Base-by-base conservation (phyloP, 768 basidiomycete genomes). In the Pleurotus cornucopiae region DNA sequence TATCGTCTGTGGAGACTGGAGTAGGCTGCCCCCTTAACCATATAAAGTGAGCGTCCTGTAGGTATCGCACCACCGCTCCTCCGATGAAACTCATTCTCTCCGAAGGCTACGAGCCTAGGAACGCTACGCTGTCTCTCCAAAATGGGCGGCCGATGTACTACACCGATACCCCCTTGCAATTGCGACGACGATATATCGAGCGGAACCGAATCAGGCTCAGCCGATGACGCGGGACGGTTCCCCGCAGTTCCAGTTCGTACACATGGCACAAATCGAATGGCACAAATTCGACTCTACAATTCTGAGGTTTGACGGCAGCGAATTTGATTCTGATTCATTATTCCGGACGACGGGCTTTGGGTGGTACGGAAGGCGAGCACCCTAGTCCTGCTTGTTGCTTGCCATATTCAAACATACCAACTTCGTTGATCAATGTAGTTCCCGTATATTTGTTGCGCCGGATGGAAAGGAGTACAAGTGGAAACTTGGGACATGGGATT, bases 381-480 rank as follows among this genome's bases (percentile, higher is more conserved):
- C 30, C 30, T 11, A 44, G 16, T 41, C 12, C 16, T 41, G 40
- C n/a, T 44, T 21, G 20, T 6, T 9, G 9, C 41, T 44, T n/a
- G 14, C 0, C n/a, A 6, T 44, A 13, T 6, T 6, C n/a, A 44
- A 44, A n/a, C n/a, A 14, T 20, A 6, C 3, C 20, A 14, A 43
- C 41, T 11, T 43, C 14, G 5, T 43, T 6, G 41, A n/a, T 43
- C n/a, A 9, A 43, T 44, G 12, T 44, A 44, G 41, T n/a, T 44
- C n/a, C 20, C 41, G 41, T 44, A 21, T 6, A 12, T 52, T 39
- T 25, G 5, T 20, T n/a, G 52, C 30, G 7, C 39, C 52, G 4
- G 52, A 54, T 41, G 52, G 52, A n/a, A 37, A 38, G 12, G 30
- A 30, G 6, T 54, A 54, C 38, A 54, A 54, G 38, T 54, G 52